phyloP scores from a whole-genome alignment of 192 early-diverging fungal genomes.

The Dissophora globulifera region DNA sequence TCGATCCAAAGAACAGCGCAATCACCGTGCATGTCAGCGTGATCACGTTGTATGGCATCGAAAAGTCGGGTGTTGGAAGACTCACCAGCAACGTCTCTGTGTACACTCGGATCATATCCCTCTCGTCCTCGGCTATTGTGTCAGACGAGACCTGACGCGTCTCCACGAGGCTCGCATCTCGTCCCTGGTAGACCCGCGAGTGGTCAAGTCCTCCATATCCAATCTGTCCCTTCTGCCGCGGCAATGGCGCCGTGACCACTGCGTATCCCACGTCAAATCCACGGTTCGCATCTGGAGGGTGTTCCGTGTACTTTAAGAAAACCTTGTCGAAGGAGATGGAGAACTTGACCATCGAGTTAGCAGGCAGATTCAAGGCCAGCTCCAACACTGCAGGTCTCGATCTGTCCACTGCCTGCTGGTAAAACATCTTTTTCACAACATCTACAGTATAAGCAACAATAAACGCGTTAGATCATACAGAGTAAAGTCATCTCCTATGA shows the following conservation, averaged over 20 bases:
- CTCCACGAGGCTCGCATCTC: slow-evolving; percentile 38
- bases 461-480: no score
- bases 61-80: slow-evolving; percentile 96
- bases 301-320: slow-evolving; percentile 95
- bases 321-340: slow-evolving; percentile 89
- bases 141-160: no score
- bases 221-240: slow-evolving; percentile 32
- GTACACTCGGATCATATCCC: slow-evolving; percentile 66
- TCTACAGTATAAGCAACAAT: slow-evolving; percentile 46
- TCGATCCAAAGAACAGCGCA: slow-evolving; percentile 94
- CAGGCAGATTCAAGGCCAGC: slow-evolving; percentile 71
- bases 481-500: no score
- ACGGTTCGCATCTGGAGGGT: slow-evolving; percentile 95
- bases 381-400: slow-evolving; percentile 86
- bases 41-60: slow-evolving; percentile 99
- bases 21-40: slow-evolving; percentile 96
- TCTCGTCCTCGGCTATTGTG: neutral
- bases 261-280: slow-evolving; percentile 92
- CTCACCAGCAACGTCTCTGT: slow-evolving; percentile 89
- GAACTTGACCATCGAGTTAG: slow-evolving; percentile 73
- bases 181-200: slow-evolving; percentile 33
- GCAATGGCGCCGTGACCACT: slow-evolving; percentile 58
- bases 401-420: slow-evolving; percentile 84
- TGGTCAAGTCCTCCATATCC: slow-evolving; percentile 49
- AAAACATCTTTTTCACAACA: slow-evolving; percentile 67